Percentiles rank a stretch among this genome's conserved stretches.
phyloP scores from a whole-genome alignment of 2,329 filamentous ascomycete genomes.

The Fusarium sororula region DNA sequence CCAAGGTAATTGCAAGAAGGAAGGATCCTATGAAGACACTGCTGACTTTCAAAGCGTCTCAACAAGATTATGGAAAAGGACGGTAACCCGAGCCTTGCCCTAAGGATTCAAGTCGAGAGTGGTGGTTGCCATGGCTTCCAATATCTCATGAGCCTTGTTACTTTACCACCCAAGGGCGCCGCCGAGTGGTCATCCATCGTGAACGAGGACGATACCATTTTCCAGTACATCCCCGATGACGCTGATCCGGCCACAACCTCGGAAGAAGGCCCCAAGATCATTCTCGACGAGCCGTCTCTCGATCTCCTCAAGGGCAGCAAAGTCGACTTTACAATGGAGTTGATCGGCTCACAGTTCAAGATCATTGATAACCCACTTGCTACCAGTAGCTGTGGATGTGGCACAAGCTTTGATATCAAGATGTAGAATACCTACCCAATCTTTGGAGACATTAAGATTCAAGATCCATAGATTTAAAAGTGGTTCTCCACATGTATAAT shows the following conservation, averaged over 20 bases:
- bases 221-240: slow-evolving; percentile 71
- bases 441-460: background rate
- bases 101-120: slow-evolving; percentile 92
- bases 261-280: slow-evolving; percentile 72
- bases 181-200: slow-evolving; percentile 49
- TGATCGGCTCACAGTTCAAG: slow-evolving; percentile 91
- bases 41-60: slow-evolving; percentile 65
- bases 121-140: slow-evolving; percentile 98
- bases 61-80: slow-evolving; percentile 78
- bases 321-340: slow-evolving; percentile 94
- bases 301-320: slow-evolving; percentile 93
- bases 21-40: background rate
- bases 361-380: slow-evolving; percentile 93
- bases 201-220: slow-evolving; percentile 86
- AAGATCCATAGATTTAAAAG: slow-evolving; percentile 16
- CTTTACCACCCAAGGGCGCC: slow-evolving; percentile 57
- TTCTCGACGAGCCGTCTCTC: slow-evolving; percentile 87
- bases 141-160: slow-evolving; percentile 89
- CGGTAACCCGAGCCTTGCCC: slow-evolving; percentile 78
- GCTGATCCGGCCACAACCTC: slow-evolving; percentile 44
- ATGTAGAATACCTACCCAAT: slow-evolving; percentile 51
- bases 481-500: slow-evolving; percentile 4
- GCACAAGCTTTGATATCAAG: slow-evolving; percentile 96
- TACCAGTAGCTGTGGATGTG: slow-evolving; percentile 94
- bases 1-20: slow-evolving; percentile 65